A percentile compares a stretch with the other conserved stretches of the same genome.
Conservation (phyloP, 2,329 filamentous ascomycete species). For the Colletotrichum tropicicola region DNA sequence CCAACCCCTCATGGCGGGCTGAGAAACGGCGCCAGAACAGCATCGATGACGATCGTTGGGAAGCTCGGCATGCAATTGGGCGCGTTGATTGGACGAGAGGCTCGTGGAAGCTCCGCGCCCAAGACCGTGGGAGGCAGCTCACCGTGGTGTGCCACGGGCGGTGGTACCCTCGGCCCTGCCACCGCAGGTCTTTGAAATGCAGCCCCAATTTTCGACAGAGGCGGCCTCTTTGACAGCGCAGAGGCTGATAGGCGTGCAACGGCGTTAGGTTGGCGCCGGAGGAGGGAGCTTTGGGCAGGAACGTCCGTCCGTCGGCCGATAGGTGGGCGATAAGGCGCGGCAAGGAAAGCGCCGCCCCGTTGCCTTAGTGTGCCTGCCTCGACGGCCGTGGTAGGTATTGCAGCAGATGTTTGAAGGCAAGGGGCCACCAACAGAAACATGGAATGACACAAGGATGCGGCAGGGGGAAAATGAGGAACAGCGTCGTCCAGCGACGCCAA, state of each 20-base stretch:
- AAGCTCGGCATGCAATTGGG: conserved; percentile 19
- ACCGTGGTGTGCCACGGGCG: neutral
- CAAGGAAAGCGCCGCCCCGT: no score
- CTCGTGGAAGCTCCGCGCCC: conserved; percentile 19
- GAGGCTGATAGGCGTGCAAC: neutral
- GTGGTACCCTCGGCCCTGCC: conserved; percentile 3
- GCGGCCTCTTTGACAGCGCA: conserved; percentile 18
- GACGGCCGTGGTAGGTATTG: neutral
- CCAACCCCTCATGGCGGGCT: conserved; percentile 11
- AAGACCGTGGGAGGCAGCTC: conserved; percentile 20
- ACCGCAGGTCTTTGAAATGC: neutral
- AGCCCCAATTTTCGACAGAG: neutral
- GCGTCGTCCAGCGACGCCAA: conserved; percentile 5
- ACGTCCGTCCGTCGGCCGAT: conserved; percentile 14
- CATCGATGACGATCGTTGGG: conserved; percentile 19
- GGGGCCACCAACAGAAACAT: conserved; percentile 19
- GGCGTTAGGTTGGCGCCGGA: conserved; percentile 2
- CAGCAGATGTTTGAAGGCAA: conserved; percentile 1
- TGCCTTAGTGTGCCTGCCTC: neutral
- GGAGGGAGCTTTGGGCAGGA: conserved; percentile 15
- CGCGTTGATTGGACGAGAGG: conserved; percentile 17
- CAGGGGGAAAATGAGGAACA: conserved; percentile 7
- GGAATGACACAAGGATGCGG: conserved; percentile 6
- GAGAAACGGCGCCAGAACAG: no score
- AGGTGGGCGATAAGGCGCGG: conserved; percentile 1